These are phyloP conservation scores for Hondaea fermentalgiana DNA, from an alignment of 108 stramenopile species.

Conservation along the genomic window DNA sequence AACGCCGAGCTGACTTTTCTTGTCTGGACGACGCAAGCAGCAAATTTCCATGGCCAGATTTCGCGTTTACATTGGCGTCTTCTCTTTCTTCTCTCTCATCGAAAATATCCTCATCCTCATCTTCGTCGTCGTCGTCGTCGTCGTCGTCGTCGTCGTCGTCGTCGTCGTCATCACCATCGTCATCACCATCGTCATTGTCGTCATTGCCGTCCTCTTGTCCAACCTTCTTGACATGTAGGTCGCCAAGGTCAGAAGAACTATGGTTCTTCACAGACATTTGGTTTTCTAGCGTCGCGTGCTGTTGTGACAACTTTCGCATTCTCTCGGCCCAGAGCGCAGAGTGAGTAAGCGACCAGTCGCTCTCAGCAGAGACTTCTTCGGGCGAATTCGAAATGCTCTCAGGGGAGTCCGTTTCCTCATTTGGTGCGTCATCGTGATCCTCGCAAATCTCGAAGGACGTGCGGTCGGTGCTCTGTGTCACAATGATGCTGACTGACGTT, in stretches of 20 bases:
- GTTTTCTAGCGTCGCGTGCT: too few species aligned
- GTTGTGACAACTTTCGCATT: neutral
- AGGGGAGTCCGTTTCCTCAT: neutral
- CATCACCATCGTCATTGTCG: neutral
- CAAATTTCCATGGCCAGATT: neutral
- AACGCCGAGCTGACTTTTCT: neutral
- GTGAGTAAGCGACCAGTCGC: neutral
- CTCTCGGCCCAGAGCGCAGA: neutral
- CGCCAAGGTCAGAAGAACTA: too few species aligned
- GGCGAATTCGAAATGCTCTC: neutral
- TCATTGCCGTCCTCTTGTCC: neutral
- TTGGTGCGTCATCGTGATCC: neutral
- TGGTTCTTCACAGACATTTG: too few species aligned
- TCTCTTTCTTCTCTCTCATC: neutral
- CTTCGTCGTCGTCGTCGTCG: neutral
- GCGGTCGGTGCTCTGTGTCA: too few species aligned
- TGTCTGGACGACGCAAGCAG: neutral
- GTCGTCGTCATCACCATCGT: neutral
- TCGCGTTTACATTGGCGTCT: neutral
- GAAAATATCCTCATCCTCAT: neutral
- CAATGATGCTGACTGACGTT: too few species aligned
- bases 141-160: neutral
- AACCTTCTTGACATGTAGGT: too few species aligned
- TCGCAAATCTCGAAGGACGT: neutral
- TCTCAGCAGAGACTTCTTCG: neutral